A percentile compares a stretch with the other conserved stretches of the same genome.
Evolutionary conservation across 2,329 filamentous ascomycete species (phyloP).

Genomic region (Rhynchosporium agropyri): DNA sequence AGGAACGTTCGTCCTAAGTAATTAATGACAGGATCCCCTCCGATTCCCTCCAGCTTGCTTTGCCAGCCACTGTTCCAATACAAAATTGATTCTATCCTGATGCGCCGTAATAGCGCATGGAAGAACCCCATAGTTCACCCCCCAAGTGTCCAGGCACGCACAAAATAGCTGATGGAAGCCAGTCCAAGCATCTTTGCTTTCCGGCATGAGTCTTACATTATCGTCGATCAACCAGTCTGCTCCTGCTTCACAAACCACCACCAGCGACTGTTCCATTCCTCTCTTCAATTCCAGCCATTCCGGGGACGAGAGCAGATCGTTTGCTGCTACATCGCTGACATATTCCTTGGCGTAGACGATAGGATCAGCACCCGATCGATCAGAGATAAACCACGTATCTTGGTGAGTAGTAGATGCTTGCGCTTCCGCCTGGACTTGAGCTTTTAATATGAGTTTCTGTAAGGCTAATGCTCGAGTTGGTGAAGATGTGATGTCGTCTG

Average conservation of each 20-base stretch:
- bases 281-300: constrained; percentile 15
- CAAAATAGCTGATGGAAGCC: constrained; percentile 23
- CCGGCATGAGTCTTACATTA: constrained; percentile 21
- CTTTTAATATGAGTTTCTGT: constrained; percentile 17
- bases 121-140: constrained; percentile 19
- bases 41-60: not conserved
- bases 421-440: constrained; percentile 17
- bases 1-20: too few species aligned
- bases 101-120: constrained; percentile 6
- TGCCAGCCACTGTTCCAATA: not conserved
- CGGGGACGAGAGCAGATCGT: not conserved
- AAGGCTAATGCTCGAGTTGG: constrained; percentile 9
- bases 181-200: constrained; percentile 20
- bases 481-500: constrained; percentile 12
- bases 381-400: constrained; percentile 17
- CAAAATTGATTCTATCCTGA: constrained; percentile 18
- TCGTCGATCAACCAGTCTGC: constrained; percentile 22
- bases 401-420: not conserved
- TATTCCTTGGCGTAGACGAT: constrained; percentile 17
- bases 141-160: constrained; percentile 17
- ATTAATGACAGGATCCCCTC: too few species aligned
- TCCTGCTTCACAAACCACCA: constrained; percentile 21
- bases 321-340: constrained; percentile 12
- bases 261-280: constrained; percentile 13
- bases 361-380: constrained; percentile 17